A percentile compares a stretch with the other conserved stretches of the same genome.
Evolutionary conservation across 352 stramenopile genomes (phyloP).

Genomic region (Globisporangium sylvaticum): DNA sequence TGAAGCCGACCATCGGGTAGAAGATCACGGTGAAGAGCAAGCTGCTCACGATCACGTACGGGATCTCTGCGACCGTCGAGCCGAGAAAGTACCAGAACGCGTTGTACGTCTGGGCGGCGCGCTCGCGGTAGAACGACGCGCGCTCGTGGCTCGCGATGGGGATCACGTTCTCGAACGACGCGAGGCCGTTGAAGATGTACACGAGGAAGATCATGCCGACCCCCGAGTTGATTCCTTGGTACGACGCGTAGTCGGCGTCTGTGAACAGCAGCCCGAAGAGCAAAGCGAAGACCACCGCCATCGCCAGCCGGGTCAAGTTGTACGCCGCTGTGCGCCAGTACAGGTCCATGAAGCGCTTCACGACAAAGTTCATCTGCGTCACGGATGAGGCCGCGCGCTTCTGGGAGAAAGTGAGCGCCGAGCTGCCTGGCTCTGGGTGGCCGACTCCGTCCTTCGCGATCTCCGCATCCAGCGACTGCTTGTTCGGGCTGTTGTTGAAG

Average conservation of each 20-base stretch:
- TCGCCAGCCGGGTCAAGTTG: conserved; percentile 65
- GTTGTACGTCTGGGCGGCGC: conserved; percentile 68
- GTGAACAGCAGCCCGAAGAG: conserved; percentile 44
- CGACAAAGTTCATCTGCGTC: conserved; percentile 6
- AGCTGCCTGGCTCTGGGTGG: neutral
- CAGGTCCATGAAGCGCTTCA: conserved; percentile 37
- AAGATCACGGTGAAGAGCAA: conserved; percentile 48
- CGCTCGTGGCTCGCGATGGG: neutral
- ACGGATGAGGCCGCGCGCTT: neutral
- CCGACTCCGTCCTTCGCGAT: neutral
- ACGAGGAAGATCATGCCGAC: conserved; percentile 40
- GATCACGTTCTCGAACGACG: neutral
- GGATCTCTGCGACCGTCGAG: conserved; percentile 59
- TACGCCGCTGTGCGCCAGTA: conserved; percentile 89
- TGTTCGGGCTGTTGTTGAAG: neutral
- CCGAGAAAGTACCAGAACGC: conserved; percentile 43
- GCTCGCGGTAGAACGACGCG: conserved; percentile 72
- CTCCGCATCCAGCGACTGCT: neutral
- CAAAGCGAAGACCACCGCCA: conserved; percentile 27
- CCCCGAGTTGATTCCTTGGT: conserved; percentile 43
- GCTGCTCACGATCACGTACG: conserved; percentile 11
- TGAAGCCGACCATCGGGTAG: conserved; percentile 52
- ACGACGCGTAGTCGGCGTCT: conserved; percentile 38
- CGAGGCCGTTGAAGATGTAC: conserved; percentile 1
- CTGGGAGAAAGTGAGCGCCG: conserved; percentile 1